Evolutionary conservation across 1,284 basidiomycete genomes (phyloP).

Genomic region (Wolfiporia cocos): DNA sequence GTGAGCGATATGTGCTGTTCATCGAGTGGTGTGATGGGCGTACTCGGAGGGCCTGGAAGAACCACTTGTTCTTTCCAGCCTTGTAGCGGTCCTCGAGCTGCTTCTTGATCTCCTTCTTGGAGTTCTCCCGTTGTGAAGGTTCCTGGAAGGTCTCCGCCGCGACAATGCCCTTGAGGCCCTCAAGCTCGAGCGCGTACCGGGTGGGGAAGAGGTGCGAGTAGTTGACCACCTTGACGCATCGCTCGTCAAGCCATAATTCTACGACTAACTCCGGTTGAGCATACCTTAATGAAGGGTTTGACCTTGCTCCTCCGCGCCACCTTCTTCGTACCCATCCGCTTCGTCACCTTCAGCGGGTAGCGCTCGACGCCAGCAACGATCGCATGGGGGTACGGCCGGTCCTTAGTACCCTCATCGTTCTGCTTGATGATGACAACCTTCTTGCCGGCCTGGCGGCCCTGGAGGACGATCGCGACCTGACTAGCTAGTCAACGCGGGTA

Average conservation of each 20-base stretch:
- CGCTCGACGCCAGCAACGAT: constrained; percentile 95
- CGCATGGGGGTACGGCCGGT: constrained; percentile 91
- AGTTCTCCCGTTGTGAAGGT: constrained; percentile 85
- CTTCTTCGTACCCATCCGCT: constrained; percentile 95
- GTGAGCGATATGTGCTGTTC: too few species aligned
- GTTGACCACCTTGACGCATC: constrained; percentile 67
- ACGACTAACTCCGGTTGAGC: constrained; percentile 21
- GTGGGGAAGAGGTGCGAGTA: constrained; percentile 98
- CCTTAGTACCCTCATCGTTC: constrained; percentile 83
- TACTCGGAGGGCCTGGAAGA: constrained; percentile 79
- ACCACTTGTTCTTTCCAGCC: constrained; percentile 93
- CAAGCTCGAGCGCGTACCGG: constrained; percentile 92
- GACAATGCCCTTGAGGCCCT: constrained; percentile 84
- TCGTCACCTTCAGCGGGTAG: constrained; percentile 94
- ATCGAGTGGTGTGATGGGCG: constrained; percentile 28
- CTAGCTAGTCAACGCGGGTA: constrained; percentile 2
- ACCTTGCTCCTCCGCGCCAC: constrained; percentile 87
- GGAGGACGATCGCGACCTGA: constrained; percentile 90
- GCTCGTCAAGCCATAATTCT: not conserved
- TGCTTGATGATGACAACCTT: constrained; percentile 92
- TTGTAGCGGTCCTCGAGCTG: constrained; percentile 90
- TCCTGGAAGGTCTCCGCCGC: constrained; percentile 91
- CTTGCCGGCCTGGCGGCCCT: constrained; percentile 93
- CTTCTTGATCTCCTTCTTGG: constrained; percentile 96
- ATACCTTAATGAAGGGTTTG: constrained; percentile 98